These are phyloP conservation scores for Sclerospora graminicola DNA, from an alignment of 352 stramenopile genomes.

Conservation along the genomic window DNA sequence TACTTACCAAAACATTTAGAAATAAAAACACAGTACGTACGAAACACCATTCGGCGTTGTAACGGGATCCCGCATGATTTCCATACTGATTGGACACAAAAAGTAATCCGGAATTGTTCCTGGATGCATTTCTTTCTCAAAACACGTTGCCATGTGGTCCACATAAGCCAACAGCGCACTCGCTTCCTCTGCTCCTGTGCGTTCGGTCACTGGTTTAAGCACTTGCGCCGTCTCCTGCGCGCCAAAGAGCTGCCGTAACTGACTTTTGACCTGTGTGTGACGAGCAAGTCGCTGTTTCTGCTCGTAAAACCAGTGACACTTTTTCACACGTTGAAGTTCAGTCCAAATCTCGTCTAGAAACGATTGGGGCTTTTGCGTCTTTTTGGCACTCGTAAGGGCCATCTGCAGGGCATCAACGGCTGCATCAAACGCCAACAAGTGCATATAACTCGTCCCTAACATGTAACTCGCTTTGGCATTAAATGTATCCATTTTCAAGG, in stretches of 20 bases:
- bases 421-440: slow-evolving; percentile 35
- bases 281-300: slow-evolving; percentile 28
- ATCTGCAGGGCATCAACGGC: slow-evolving; percentile 40
- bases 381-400: slow-evolving; percentile 41
- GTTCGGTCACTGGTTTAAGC: slow-evolving; percentile 9
- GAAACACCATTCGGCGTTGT: slow-evolving; percentile 72
- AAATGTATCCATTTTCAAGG: slow-evolving; percentile 41
- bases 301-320: slow-evolving; percentile 45
- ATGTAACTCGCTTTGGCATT: slow-evolving; percentile 77
- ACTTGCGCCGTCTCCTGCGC: slow-evolving; percentile 14
- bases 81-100: slow-evolving; percentile 74
- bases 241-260: slow-evolving; percentile 32
- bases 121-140: slow-evolving; percentile 38
- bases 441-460: slow-evolving; percentile 47
- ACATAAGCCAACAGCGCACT: slow-evolving; percentile 55
- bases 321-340: slow-evolving; percentile 51
- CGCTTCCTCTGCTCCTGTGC: slow-evolving; percentile 10
- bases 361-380: slow-evolving; percentile 38
- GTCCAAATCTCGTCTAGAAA: slow-evolving; percentile 53
- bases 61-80: slow-evolving; percentile 72
- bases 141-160: slow-evolving; percentile 35
- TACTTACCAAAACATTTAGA: not conserved
- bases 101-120: slow-evolving; percentile 70
- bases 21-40: slow-evolving; percentile 20
- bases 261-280: slow-evolving; percentile 31